Percentiles rank a stretch among this genome's conserved stretches.
Conservation (phyloP, 352 stramenopile genomes). For the Phytophthora hybrid region DNA sequence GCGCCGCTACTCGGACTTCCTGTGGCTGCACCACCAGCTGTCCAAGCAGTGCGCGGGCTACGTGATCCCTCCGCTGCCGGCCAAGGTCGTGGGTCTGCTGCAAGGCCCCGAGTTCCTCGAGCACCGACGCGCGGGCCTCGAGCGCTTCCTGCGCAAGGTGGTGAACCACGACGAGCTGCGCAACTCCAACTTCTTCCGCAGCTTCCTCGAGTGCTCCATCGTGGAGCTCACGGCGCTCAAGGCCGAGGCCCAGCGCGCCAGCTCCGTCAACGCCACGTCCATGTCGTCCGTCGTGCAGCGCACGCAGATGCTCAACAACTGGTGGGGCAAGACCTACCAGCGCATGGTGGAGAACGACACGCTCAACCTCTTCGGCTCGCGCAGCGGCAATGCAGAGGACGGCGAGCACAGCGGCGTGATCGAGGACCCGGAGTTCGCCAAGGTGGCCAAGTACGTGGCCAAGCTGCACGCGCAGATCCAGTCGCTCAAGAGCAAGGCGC, state of each 20-base stretch:
- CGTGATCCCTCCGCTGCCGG: constrained; percentile 84
- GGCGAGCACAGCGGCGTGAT: constrained; percentile 56
- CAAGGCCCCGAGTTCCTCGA: constrained; percentile 86
- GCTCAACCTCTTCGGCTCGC: constrained; percentile 69
- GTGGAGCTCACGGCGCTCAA: constrained; percentile 83
- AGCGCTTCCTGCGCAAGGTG: constrained; percentile 85
- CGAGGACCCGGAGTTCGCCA: constrained; percentile 77
- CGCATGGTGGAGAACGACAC: constrained; percentile 83
- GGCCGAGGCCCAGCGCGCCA: constrained; percentile 42
- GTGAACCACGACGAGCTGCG: constrained; percentile 79
- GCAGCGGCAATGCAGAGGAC: constrained; percentile 28
- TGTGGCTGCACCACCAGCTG: constrained; percentile 82
- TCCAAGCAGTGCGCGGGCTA: constrained; percentile 80
- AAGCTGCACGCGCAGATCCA: constrained; percentile 72
- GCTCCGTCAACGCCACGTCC: constrained; percentile 42
- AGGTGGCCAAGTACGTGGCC: constrained; percentile 69
- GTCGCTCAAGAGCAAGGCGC: constrained; percentile 68
- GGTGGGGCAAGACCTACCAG: constrained; percentile 87
- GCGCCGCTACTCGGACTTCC: constrained; percentile 87
- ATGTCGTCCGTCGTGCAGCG: constrained; percentile 63
- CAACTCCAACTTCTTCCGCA: constrained; percentile 72
- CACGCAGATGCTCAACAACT: constrained; percentile 78
- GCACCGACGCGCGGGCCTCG: constrained; percentile 72
- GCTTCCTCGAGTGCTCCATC: constrained; percentile 79
- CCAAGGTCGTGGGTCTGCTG: constrained; percentile 81